Conservation (phyloP, 768 basidiomycete species). For the Pholiota microspora region DNA sequence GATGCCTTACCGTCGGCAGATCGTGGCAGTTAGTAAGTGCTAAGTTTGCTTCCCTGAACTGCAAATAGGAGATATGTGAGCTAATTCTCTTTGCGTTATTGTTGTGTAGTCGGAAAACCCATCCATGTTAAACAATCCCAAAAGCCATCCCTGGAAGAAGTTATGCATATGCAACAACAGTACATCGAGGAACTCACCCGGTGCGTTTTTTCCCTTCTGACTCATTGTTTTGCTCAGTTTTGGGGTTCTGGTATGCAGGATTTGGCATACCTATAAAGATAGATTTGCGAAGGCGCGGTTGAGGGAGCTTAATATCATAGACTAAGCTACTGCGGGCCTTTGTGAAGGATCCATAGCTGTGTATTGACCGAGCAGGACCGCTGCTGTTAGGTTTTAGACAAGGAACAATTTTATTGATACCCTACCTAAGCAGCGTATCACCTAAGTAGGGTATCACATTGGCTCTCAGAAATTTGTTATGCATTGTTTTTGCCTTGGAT, state of each 20-base stretch:
- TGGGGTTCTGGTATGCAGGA: too few species aligned
- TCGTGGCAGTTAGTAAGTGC: conserved; percentile 92
- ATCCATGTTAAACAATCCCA: conserved; percentile 76
- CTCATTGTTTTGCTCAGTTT: not conserved
- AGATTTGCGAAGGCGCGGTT: conserved; percentile 83
- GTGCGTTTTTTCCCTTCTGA: conserved; percentile 39
- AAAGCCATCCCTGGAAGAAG: conserved; percentile 78
- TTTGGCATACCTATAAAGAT: conserved; percentile 97
- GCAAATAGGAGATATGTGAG: too few species aligned
- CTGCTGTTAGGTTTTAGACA: too few species aligned
- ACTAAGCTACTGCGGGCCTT: conserved; percentile 31
- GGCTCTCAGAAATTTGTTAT: too few species aligned
- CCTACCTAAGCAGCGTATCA: not conserved
- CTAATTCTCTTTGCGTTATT: not conserved
- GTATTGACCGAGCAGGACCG: too few species aligned
- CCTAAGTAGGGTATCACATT: too few species aligned
- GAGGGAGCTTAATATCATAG: conserved; percentile 76
- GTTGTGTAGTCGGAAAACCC: conserved; percentile 79
- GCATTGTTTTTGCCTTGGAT: too few species aligned
- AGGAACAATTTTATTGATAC: not conserved
- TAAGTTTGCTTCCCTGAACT: not conserved
- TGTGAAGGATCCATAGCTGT: not conserved
- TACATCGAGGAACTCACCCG: conserved; percentile 93
- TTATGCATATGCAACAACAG: conserved; percentile 72
- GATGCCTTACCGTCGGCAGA: conserved; percentile 93